A percentile compares a stretch with the other conserved stretches of the same genome.
These are phyloP conservation scores for Chaetomium fimeti DNA, from an alignment of 495 filamentous ascomycete genomes.

Conservation along the genomic window DNA sequence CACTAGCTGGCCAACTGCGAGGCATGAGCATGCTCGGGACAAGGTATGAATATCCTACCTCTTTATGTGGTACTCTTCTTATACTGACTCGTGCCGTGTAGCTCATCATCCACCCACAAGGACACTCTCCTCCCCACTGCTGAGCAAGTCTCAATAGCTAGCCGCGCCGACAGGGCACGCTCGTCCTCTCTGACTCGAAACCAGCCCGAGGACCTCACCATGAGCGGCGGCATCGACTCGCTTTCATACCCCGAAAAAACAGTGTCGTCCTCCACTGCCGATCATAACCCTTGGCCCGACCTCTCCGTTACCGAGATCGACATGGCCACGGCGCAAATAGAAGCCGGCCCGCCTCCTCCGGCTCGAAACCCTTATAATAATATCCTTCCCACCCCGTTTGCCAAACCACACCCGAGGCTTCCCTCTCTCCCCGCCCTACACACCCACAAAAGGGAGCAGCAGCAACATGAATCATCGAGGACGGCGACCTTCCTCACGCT, in stretches of 20 bases:
- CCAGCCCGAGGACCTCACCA: background rate
- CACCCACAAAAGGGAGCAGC: background rate
- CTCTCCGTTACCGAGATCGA: constrained; percentile 22
- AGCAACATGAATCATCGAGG: background rate
- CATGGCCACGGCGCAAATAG: constrained; percentile 6
- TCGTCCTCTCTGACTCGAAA: background rate
- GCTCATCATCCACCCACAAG: constrained; percentile 19
- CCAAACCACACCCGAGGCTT: background rate
- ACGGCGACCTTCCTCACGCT: background rate
- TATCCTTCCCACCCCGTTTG: constrained; percentile 1
- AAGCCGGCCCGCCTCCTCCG: background rate
- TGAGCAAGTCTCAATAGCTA: constrained; percentile 18
- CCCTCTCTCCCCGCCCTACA: background rate
- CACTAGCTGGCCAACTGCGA: constrained; percentile 5
- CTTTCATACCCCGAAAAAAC: background rate
- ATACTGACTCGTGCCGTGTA: constrained; percentile 6
- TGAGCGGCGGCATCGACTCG: background rate
- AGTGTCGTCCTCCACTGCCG: background rate
- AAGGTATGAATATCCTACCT: constrained; percentile 4
- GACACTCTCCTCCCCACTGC: constrained; percentile 21
- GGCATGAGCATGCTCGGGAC: background rate
- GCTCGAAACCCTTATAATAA: constrained; percentile 1
- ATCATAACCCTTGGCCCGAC: constrained; percentile 31
- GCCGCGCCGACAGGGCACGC: background rate
- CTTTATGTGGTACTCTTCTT: background rate